Evolutionary conservation across 768 basidiomycete genomes (phyloP).

Genomic region (Podaxis pistillaris): DNA sequence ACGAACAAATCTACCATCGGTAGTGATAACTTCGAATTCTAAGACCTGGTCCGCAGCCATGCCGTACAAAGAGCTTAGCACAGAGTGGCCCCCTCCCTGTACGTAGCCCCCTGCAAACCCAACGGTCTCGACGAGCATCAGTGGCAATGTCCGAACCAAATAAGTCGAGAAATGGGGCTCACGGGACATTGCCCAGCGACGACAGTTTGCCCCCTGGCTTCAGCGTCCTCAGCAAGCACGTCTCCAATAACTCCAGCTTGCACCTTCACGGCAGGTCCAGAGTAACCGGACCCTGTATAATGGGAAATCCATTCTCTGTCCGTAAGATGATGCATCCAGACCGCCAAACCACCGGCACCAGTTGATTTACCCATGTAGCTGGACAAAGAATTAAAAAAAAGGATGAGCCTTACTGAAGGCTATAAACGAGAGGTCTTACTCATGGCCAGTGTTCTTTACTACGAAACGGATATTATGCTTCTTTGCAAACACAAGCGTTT

Average conservation of each 20-base stretch:
- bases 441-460: conserved; percentile 25
- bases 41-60: conserved; percentile 30
- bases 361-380: conserved; percentile 23
- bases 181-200: conserved; percentile 21
- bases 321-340: conserved; percentile 21
- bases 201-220: conserved; percentile 16
- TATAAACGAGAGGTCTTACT: conserved; percentile 4
- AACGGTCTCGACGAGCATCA: conserved; percentile 25
- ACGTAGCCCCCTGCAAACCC: conserved; percentile 41
- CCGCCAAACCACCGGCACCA: conserved; percentile 21
- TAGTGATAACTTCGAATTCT: conserved; percentile 39
- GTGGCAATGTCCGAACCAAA: neutral
- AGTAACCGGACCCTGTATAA: conserved; percentile 18
- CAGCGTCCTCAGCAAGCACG: conserved; percentile 15
- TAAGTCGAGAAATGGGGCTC: neutral
- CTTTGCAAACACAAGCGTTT: conserved; percentile 22
- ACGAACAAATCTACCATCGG: conserved; percentile 35
- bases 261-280: conserved; percentile 21
- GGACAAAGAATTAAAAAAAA: neutral
- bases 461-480: conserved; percentile 22
- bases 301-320: conserved; percentile 17
- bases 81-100: conserved; percentile 35
- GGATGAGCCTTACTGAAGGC: neutral
- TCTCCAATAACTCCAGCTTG: conserved; percentile 20
- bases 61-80: conserved; percentile 19